Percentiles rank a stretch among this genome's conserved stretches.
phyloP scores from a whole-genome alignment of 345 rosid genomes.

The Linum usitatissimum region DNA sequence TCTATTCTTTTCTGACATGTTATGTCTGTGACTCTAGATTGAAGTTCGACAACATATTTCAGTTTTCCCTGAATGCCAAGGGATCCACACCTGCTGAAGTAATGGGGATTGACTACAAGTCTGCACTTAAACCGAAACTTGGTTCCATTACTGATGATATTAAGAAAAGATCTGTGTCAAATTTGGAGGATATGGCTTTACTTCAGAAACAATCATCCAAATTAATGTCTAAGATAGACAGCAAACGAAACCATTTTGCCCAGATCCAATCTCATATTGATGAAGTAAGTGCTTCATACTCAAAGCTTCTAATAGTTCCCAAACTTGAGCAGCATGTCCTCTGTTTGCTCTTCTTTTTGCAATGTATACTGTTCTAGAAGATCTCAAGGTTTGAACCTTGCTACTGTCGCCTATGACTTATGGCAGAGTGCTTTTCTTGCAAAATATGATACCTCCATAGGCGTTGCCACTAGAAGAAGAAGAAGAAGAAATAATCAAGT shows the following conservation, averaged over 20 bases:
- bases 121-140: constrained; percentile 16
- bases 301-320: neutral
- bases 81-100: constrained; percentile 37
- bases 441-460: neutral
- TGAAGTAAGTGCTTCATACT: constrained; percentile 30
- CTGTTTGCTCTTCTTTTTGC: neutral
- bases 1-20: neutral
- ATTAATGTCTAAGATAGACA: constrained; percentile 32
- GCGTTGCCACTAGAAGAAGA: neutral
- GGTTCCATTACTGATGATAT: constrained; percentile 17
- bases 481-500: neutral
- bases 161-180: constrained; percentile 6
- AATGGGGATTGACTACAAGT: too few relatives aligned
- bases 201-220: too few relatives aligned
- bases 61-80: constrained; percentile 40
- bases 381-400: neutral
- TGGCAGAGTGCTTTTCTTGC: neutral
- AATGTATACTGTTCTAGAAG: neutral
- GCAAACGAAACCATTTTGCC: constrained; percentile 25
- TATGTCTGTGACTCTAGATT: constrained; percentile 27
- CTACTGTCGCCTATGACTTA: constrained; percentile 1
- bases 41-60: constrained; percentile 45
- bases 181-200: too few relatives aligned
- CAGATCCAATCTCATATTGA: constrained; percentile 40
- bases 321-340: neutral